These are phyloP conservation scores for Monosporascus sp. DNA, from an alignment of 2,329 filamentous ascomycete species.

Conservation along the genomic window DNA sequence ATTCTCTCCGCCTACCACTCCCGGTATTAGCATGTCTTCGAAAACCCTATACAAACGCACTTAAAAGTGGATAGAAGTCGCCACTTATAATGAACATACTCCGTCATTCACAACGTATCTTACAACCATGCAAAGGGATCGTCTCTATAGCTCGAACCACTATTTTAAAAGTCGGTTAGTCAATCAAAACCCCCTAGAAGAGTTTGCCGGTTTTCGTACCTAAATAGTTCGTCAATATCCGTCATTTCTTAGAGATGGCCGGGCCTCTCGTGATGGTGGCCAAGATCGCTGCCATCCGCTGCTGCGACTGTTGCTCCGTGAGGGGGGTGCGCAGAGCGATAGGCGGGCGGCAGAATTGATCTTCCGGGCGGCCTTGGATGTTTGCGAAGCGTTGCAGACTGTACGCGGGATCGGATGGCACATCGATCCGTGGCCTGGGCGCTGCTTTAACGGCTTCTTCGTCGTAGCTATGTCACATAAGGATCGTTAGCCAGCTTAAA, in stretches of 20 bases:
- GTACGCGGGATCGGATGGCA: slow-evolving; percentile 20
- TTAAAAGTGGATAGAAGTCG: no score
- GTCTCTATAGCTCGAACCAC: not conserved
- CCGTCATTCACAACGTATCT: not conserved
- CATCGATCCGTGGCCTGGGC: slow-evolving; percentile 15
- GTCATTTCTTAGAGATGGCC: slow-evolving; percentile 5
- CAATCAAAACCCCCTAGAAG: no score
- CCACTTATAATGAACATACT: no score
- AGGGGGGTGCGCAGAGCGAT: slow-evolving; percentile 16
- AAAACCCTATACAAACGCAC: no score
- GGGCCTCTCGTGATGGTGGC: slow-evolving; percentile 6
- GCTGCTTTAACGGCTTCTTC: slow-evolving; percentile 5
- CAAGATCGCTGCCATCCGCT: slow-evolving; percentile 22
- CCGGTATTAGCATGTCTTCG: no score
- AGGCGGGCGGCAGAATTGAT: slow-evolving; percentile 16
- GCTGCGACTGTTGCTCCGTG: slow-evolving; percentile 21
- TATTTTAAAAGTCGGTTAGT: not conserved
- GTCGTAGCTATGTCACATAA: slow-evolving; percentile 9
- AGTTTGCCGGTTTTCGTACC: not conserved
- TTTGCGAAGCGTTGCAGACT: slow-evolving; percentile 22
- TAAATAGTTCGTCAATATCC: not conserved
- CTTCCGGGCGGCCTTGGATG: slow-evolving; percentile 18
- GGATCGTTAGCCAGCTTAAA: not conserved
- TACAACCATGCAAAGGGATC: no score
- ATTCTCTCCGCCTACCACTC: no score